Base-by-base conservation (phyloP, 140 eudicot genomes). In the Artemisia princeps region DNA sequence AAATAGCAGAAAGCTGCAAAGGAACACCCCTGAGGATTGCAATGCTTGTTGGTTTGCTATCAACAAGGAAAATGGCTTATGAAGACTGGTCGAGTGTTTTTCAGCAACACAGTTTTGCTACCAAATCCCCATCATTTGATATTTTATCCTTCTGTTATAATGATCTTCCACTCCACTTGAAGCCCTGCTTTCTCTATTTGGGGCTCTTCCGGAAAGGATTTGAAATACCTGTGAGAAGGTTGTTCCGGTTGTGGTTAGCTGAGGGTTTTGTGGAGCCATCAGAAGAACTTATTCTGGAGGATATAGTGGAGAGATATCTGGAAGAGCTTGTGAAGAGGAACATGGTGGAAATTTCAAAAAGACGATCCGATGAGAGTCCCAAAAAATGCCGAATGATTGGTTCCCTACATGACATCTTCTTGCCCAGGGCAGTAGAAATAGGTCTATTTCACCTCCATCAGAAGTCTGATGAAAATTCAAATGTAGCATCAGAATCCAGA, bases 171-270 rank as follows among this genome's bases (percentile, higher is more conserved):
- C 67, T 48, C 24, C 71, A 74, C 60, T 57, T 55, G 65, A 81
- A 78, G 75, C 80, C 65, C 4, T 81, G 90, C 55, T 65, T 84
- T 62, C 84, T 81, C 16, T 84, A 84, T 49, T 49, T 84, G 56
- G 77, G 60, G 58, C 80, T 81, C 12, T 81, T 81, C 62, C 80
- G 72, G 1, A 72, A 78, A 66, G 84, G 77, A 40, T 64, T 33
- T 72, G 82, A 84, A 65, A 72, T 81, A 67, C 80, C 86, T 1
- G 84, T 80, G 50, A 78, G 90, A 67, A 60, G 90, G 77, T 67
- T 84, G 80, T 73, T 67, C 11, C 72, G 82, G 66, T 62, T 84
- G 67, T 84, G 86, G 84, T 80, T 72, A 28, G 86, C 86, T 0
- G 88, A 83, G 72, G 72, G 80, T 9, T 69, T 62, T 69, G 67